Base-by-base conservation (phyloP, 1,284 basidiomycete genomes). In the Kwoniella shivajii region DNA sequence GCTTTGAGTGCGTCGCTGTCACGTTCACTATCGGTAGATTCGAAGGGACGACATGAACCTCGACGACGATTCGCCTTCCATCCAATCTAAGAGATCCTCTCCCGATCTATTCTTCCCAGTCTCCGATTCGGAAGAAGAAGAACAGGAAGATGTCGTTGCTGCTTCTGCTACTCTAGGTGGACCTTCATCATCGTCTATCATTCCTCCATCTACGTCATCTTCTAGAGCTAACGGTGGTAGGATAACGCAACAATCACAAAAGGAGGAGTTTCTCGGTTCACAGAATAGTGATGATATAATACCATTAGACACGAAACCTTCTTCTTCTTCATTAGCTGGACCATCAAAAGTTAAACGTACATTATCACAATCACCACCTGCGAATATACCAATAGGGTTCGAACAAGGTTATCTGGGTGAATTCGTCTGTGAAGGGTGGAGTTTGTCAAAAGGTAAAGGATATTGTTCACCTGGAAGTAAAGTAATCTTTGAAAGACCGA, bases 371-470 rank as follows among this genome's bases (percentile, higher is more conserved):
- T 56, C 61, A 2, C 46, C 64, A 41, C 50, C 59, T 65, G 9
- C 37, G 10, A 22, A 9, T 9, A 58, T 72, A 10, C 71, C 69
- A 1, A 24, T 57, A 0, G 60, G 54, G 9, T 77, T 77, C 42
- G 46, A 31, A 13, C 57, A 64, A 14, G 76, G 76, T 5, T 78
- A 76, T 54, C 67, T 79, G 29, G 78, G 78, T 22, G 75, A 78
- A 57, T 76, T 76, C 49, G 74, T 77, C 10, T 76, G 76, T 52
- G 73, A 76, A 47, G 78, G 76, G 7, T 77, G 75, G 74, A 72
- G 71, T n/a, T 50, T 79, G 38, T 75, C 73, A 24, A 78, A 78
- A 44, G 77, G 78, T 1, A 74, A 75, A 56, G 78, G 78, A 0
- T 79, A 79, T 54, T 77, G 75, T 54, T 63, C 71, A 0, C 69